Base-by-base conservation (phyloP, 441 rosid species). In the Euphorbia neoarborescens region DNA sequence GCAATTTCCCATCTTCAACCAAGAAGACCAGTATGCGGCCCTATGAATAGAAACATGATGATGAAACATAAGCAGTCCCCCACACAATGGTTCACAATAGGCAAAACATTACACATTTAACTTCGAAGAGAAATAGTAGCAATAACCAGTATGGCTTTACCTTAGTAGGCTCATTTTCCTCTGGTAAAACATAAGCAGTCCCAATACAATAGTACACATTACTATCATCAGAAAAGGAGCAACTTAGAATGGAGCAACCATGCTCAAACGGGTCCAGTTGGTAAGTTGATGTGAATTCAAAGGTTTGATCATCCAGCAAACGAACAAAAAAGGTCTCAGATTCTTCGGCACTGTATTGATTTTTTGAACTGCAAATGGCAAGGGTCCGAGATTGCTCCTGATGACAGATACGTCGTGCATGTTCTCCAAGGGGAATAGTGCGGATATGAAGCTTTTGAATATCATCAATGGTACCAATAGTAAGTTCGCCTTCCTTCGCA, bases 361-460 rank as follows among this genome's bases (percentile, higher is more conserved):
- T 79, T 79, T 90, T 91, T 79, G 89, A 78, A 83, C 96, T 87
- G 82, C 96, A 94, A 70, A 94, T 81, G 66, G 97, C 96, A 81
- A 90, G 91, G 28, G 99, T 90, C 57, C 96, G 87, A 30, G 99
- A 85, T 76, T 90, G 96, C 77, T 94, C 99, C 81, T 94, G 99
- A 82, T 94, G 99, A 81, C 97, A 91, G 80, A 91, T 90, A 28
- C 99, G 89, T 60, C 97, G 88, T 58, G 97, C 90, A 71, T 94
- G 96, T 82, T 94, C 99, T 70, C 98, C 93, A 35, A 94, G 85
- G 19, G 99, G 99, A 77, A 94, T 92, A 59, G 99, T 84, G 71
- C 99, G 97, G 70, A 92, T 94, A 74, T 94, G 99, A 81, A 94
- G 99, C 89, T 92, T 94, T 82, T 92, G 99, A 75, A 92, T 94